Evolutionary conservation across 345 rosid species (phyloP).

Genomic region (Eucalyptus erythrocorys): DNA sequence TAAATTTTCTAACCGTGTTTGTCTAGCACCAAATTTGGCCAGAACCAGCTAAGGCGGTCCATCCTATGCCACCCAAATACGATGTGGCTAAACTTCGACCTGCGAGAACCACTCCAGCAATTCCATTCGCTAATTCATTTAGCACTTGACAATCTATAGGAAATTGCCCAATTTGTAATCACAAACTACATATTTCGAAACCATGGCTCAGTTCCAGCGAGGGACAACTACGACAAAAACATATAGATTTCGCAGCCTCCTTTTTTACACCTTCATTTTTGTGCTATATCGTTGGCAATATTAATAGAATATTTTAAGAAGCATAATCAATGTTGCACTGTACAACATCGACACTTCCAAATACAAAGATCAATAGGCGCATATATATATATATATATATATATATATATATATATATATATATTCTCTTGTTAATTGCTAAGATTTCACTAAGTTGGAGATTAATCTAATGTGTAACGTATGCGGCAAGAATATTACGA

Average conservation of each 20-base stretch:
- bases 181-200: neutral
- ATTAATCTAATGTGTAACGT: neutral
- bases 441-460: neutral
- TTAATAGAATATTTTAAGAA: neutral
- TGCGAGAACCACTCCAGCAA: neutral
- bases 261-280: no score
- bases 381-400: neutral
- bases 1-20: neutral
- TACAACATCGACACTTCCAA: neutral
- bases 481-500: neutral
- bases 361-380: neutral
- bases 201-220: neutral
- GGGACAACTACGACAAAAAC: neutral
- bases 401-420: no score
- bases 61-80: neutral
- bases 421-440: neutral
- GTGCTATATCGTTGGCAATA: neutral
- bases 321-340: neutral
- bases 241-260: neutral
- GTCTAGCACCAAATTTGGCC: neutral
- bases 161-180: neutral
- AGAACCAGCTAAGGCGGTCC: neutral
- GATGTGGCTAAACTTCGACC: neutral
- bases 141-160: neutral
- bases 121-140: neutral